phyloP scores from a whole-genome alignment of 2,329 filamentous ascomycete genomes.

The Allantophomopsis lycopodina region DNA sequence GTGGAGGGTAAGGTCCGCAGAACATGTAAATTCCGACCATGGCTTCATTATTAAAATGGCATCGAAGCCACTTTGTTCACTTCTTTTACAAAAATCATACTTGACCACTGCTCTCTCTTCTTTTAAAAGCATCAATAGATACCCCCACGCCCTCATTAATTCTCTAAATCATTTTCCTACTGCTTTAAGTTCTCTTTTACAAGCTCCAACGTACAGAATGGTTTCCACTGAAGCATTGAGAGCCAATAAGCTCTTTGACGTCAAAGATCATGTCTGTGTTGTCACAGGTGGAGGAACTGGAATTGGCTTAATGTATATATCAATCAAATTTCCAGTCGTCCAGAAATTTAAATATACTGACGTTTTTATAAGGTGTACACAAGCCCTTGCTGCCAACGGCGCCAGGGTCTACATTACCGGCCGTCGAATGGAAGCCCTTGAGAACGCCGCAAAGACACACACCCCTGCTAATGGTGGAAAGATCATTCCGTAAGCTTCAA shows the following conservation, averaged over 20 bases:
- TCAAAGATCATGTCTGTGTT: conserved; percentile 27
- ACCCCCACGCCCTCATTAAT: too few species aligned
- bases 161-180: too few species aligned
- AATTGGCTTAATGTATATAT: conserved; percentile 18
- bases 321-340: background rate
- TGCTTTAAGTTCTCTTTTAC: too few species aligned
- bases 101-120: too few species aligned
- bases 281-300: conserved; percentile 32
- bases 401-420: conserved; percentile 20
- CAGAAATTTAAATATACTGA: conserved; percentile 28
- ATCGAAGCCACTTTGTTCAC: too few species aligned
- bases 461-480: conserved; percentile 32
- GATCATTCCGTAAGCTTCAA: conserved; percentile 17
- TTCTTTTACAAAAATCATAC: too few species aligned
- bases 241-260: conserved; percentile 32
- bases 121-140: too few species aligned
- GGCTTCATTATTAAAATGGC: too few species aligned
- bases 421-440: conserved; percentile 15
- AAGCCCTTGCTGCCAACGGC: conserved; percentile 18
- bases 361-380: conserved; percentile 15
- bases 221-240: conserved; percentile 9
- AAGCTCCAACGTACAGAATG: too few species aligned
- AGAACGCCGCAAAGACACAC: conserved; percentile 27
- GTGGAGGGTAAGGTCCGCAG: too few species aligned
- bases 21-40: too few species aligned